Evolutionary conservation across 129 eudicot species (phyloP).

Genomic region (Heracleum sosnowskyi): DNA sequence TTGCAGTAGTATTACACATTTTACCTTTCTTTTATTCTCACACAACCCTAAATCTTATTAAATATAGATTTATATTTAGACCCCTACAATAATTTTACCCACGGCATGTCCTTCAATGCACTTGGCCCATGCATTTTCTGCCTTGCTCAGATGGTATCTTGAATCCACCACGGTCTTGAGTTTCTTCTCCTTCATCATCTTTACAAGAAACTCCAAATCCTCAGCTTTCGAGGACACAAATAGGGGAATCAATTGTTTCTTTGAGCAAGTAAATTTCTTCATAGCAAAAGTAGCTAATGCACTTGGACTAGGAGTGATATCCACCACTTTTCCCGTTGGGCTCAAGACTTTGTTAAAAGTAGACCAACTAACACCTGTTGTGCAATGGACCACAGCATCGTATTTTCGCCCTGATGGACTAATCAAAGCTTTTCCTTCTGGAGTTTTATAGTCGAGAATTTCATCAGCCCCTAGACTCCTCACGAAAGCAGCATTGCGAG

Average conservation of each 20-base stretch:
- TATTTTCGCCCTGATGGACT: conserved; percentile 78
- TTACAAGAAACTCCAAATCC: conserved; percentile 37
- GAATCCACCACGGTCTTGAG: conserved; percentile 62
- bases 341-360: conserved; percentile 51
- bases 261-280: conserved; percentile 54
- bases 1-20: background rate
- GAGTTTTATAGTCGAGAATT: conserved; percentile 78
- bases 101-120: conserved; percentile 77
- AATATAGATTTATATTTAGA: conserved; percentile 1
- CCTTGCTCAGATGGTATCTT: conserved; percentile 47
- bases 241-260: conserved; percentile 54
- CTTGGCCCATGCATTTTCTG: conserved; percentile 77
- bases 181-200: conserved; percentile 63
- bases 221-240: conserved; percentile 36
- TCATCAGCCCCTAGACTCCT: conserved; percentile 81
- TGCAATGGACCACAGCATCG: conserved; percentile 62
- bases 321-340: conserved; percentile 49
- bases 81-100: conserved; percentile 69
- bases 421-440: conserved; percentile 60
- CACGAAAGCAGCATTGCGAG: conserved; percentile 59
- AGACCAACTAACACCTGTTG: conserved; percentile 62
- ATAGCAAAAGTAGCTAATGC: conserved; percentile 47
- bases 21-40: background rate
- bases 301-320: conserved; percentile 47
- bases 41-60: background rate